These are phyloP conservation scores for Dillenia suffruticosa DNA, from an alignment of 164 flowering plant species.

Conservation along the genomic window DNA sequence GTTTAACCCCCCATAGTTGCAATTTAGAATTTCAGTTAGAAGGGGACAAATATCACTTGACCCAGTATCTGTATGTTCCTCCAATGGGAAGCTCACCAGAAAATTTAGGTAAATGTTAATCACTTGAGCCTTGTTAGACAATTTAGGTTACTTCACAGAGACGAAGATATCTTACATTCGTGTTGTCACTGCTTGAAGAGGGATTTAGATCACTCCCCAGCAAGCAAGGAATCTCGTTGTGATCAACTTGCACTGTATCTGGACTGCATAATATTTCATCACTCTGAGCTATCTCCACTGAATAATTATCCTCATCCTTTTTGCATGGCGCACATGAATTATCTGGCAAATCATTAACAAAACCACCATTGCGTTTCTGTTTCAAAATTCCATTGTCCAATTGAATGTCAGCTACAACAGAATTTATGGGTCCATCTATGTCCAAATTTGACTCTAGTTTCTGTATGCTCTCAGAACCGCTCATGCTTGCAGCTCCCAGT, in stretches of 20 bases:
- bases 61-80: no score
- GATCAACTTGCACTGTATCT: constrained; percentile 1
- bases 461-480: no score
- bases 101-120: no score
- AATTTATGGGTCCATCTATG: no score
- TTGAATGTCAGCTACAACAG: no score
- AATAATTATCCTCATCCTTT: constrained; percentile 11
- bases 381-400: constrained; percentile 8
- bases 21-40: no score
- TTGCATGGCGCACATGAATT: constrained; percentile 4
- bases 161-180: constrained; percentile 4
- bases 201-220: constrained; percentile 11
- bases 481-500: no score
- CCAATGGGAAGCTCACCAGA: background rate
- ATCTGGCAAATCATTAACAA: background rate
- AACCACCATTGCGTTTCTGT: constrained; percentile 8
- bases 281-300: background rate
- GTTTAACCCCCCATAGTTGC: no score
- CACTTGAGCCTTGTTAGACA: no score
- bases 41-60: no score
- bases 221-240: constrained; percentile 3
- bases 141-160: no score
- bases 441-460: no score
- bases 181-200: constrained; percentile 7
- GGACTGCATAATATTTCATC: constrained; percentile 4